A percentile compares a stretch with the other conserved stretches of the same genome.
Conservation (phyloP, 2,329 filamentous ascomycete species). For the Remersonia thermophila region DNA sequence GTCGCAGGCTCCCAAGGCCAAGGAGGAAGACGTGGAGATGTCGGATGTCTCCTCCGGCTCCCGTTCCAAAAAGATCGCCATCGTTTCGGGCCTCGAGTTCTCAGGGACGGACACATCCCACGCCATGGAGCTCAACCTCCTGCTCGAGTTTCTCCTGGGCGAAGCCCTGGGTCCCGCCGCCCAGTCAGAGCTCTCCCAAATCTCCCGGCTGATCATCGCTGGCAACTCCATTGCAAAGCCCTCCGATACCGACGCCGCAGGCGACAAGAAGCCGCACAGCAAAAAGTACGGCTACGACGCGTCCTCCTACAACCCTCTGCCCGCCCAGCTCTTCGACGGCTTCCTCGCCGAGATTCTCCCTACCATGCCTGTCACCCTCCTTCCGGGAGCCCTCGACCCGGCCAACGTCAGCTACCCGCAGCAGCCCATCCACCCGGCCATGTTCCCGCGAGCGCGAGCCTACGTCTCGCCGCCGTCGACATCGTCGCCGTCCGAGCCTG, state of each 20-base stretch:
- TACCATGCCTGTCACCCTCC: constrained; percentile 74
- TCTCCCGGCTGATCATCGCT: constrained; percentile 79
- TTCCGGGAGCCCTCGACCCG: constrained; percentile 75
- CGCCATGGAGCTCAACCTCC: constrained; percentile 60
- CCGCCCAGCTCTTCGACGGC: constrained; percentile 70
- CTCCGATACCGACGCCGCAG: constrained; percentile 24
- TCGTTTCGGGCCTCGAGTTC: constrained; percentile 80
- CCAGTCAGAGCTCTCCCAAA: constrained; percentile 50
- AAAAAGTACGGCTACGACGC: constrained; percentile 96
- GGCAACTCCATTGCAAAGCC: constrained; percentile 63
- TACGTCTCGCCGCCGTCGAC: constrained; percentile 33
- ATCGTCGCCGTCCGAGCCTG: constrained; percentile 31
- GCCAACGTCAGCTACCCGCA: constrained; percentile 85
- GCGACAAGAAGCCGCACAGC: constrained; percentile 29
- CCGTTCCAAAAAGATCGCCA: constrained; percentile 56
- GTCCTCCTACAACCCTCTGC: constrained; percentile 72
- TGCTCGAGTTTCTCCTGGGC: constrained; percentile 79
- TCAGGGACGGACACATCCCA: constrained; percentile 62
- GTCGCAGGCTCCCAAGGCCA: constrained; percentile 36
- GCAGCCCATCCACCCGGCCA: constrained; percentile 82
- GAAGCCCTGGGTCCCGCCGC: constrained; percentile 53
- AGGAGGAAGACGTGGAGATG: constrained; percentile 48
- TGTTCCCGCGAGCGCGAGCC: constrained; percentile 66
- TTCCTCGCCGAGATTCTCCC: constrained; percentile 74
- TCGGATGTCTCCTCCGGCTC: constrained; percentile 22